Evolutionary conservation across 106 monocot species (phyloP).

Genomic region (Agapanthus africanus): DNA sequence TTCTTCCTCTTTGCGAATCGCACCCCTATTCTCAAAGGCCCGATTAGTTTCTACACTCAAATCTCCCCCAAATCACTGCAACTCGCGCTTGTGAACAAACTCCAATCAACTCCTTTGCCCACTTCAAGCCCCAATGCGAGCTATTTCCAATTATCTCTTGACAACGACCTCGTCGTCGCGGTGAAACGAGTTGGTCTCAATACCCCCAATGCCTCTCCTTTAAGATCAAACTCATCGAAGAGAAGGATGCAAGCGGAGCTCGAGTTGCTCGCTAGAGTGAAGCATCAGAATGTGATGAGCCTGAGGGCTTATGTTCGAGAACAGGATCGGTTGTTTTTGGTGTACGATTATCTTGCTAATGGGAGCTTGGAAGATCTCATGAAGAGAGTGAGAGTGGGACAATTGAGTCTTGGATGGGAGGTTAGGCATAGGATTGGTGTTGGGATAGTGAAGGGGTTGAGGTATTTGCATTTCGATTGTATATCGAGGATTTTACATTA

Average conservation of each 20-base stretch:
- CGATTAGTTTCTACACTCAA: constrained; percentile 67
- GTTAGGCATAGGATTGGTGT: constrained; percentile 64
- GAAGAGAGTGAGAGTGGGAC: constrained; percentile 46
- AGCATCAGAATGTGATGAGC: constrained; percentile 64
- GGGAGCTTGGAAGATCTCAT: constrained; percentile 77
- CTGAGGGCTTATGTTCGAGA: constrained; percentile 65
- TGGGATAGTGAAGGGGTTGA: constrained; percentile 74
- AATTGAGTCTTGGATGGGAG: constrained; percentile 62
- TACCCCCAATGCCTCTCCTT: constrained; percentile 11
- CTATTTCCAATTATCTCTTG: constrained; percentile 46
- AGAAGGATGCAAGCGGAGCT: constrained; percentile 61
- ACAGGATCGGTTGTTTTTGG: constrained; percentile 36
- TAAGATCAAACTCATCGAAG: constrained; percentile 27
- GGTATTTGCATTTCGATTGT: constrained; percentile 81
- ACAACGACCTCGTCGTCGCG: constrained; percentile 42
- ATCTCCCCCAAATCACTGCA: constrained; percentile 64
- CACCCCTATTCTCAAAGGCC: constrained; percentile 70
- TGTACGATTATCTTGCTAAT: constrained; percentile 51
- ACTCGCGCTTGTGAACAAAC: constrained; percentile 20
- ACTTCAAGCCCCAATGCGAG: constrained; percentile 30
- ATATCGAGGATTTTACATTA: constrained; percentile 64
- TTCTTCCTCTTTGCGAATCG: constrained; percentile 51
- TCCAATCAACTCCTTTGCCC: constrained; percentile 22
- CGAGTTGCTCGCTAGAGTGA: constrained; percentile 48
- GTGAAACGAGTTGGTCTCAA: constrained; percentile 47